Evolutionary conservation across 192 early-diverging fungal species (phyloP).

Genomic region (Backusella parvicylindrica): DNA sequence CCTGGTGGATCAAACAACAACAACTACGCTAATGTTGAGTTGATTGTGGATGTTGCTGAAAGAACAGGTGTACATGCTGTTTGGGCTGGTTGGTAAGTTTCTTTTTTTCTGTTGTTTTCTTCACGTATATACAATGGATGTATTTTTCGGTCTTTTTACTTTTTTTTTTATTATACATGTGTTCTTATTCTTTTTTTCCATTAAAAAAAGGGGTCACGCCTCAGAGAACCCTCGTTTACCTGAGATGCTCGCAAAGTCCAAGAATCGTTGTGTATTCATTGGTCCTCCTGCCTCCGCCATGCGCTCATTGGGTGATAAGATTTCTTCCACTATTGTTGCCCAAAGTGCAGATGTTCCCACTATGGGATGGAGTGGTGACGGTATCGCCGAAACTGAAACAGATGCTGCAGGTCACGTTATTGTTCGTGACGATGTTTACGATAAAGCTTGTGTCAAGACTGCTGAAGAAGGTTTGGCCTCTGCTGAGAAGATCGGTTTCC

Average conservation of each 20-base stretch:
- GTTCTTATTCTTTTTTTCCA: not conserved
- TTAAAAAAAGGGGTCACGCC: slow-evolving; percentile 81
- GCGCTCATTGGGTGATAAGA: slow-evolving; percentile 99
- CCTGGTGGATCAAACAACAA: slow-evolving; percentile 98
- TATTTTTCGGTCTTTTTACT: not conserved
- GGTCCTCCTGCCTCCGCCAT: slow-evolving; percentile 96
- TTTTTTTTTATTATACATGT: slow-evolving; percentile 1
- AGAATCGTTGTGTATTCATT: slow-evolving; percentile 88
- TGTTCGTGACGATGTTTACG: slow-evolving; percentile 81
- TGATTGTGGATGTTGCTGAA: slow-evolving; percentile 98
- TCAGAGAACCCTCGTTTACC: slow-evolving; percentile 97
- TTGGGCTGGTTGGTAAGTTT: slow-evolving; percentile 87
- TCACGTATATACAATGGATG: not conserved
- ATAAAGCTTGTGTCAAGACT: slow-evolving; percentile 78
- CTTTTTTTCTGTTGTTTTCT: slow-evolving; percentile 1
- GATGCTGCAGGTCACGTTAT: slow-evolving; percentile 72
- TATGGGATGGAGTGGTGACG: slow-evolving; percentile 92
- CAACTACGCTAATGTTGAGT: slow-evolving; percentile 98
- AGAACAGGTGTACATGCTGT: slow-evolving; percentile 92
- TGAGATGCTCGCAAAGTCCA: slow-evolving; percentile 81
- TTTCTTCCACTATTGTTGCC: slow-evolving; percentile 98
- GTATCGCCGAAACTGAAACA: slow-evolving; percentile 66
- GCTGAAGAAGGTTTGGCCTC: slow-evolving; percentile 82
- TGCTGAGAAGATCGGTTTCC: slow-evolving; percentile 90
- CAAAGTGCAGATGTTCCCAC: slow-evolving; percentile 96